Evolutionary conservation across 192 early-diverging fungal species (phyloP).

Genomic region (Haplosporangium gracile): DNA sequence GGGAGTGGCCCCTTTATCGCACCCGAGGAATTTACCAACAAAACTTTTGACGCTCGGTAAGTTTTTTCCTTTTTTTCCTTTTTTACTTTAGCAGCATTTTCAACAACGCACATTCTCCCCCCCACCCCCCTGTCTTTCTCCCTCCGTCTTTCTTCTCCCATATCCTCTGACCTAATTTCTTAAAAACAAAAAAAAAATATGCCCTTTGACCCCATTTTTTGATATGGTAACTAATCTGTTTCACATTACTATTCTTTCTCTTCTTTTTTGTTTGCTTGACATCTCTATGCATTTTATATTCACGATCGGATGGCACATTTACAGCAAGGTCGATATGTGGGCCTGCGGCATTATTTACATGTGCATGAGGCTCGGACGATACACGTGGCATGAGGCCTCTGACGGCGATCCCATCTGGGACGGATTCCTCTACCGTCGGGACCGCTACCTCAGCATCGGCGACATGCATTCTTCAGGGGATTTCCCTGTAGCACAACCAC

Average conservation of each 20-base stretch:
- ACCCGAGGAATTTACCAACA: slow-evolving; percentile 74
- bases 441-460: slow-evolving; percentile 6
- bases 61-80: neutral
- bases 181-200: no score
- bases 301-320: neutral
- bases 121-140: neutral
- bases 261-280: neutral
- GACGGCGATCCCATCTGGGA: slow-evolving; percentile 30
- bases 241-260: neutral
- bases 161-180: neutral
- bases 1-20: slow-evolving; percentile 90
- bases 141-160: neutral
- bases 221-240: slow-evolving; percentile 54
- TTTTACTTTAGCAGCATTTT: neutral
- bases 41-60: slow-evolving; percentile 82
- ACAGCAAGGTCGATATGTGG: slow-evolving; percentile 50
- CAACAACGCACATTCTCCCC: neutral
- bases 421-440: slow-evolving; percentile 11
- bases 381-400: slow-evolving; percentile 28
- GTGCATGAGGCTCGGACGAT: slow-evolving; percentile 36
- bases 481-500: neutral
- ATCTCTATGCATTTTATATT: no score
- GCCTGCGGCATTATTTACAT: slow-evolving; percentile 55
- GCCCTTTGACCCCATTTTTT: neutral
- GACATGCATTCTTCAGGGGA: neutral